Evolutionary conservation across 2,329 filamentous ascomycete species (phyloP).

Genomic region (Elsinoe necatrix): DNA sequence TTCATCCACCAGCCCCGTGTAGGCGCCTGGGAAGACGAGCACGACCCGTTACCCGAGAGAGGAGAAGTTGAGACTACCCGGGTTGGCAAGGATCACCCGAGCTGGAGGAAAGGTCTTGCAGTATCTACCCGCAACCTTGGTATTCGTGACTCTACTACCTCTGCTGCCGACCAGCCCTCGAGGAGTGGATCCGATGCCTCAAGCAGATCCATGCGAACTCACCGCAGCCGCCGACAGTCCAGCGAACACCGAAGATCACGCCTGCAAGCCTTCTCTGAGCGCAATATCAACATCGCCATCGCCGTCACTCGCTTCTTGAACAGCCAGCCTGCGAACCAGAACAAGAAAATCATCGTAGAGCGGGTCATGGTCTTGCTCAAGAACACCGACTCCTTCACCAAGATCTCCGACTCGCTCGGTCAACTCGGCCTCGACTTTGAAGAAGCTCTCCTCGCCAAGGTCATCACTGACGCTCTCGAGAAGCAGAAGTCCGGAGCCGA

Average conservation of each 20-base stretch:
- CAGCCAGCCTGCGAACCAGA: conserved; percentile 19
- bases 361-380: conserved; percentile 20
- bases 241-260: conserved; percentile 11
- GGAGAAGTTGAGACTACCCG: neutral
- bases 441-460: conserved; percentile 20
- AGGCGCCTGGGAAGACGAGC: conserved; percentile 16
- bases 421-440: conserved; percentile 20
- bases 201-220: neutral
- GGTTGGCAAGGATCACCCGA: conserved; percentile 4
- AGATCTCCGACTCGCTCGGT: conserved; percentile 21
- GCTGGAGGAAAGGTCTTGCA: conserved; percentile 13
- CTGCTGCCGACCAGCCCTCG: neutral
- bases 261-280: conserved; percentile 14
- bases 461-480: conserved; percentile 20
- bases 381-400: conserved; percentile 20
- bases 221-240: conserved; percentile 1
- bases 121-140: conserved; percentile 14
- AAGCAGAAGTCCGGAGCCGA: conserved; percentile 13
- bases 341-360: conserved; percentile 20
- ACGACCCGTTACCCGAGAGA: conserved; percentile 10
- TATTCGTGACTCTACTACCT: conserved; percentile 9
- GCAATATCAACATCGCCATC: conserved; percentile 20
- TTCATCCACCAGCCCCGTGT: conserved; percentile 21
- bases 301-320: conserved; percentile 22
- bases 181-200: conserved; percentile 8